Evolutionary conservation across 257 asterid species (phyloP).

Genomic region (Mitragyna speciosa): DNA sequence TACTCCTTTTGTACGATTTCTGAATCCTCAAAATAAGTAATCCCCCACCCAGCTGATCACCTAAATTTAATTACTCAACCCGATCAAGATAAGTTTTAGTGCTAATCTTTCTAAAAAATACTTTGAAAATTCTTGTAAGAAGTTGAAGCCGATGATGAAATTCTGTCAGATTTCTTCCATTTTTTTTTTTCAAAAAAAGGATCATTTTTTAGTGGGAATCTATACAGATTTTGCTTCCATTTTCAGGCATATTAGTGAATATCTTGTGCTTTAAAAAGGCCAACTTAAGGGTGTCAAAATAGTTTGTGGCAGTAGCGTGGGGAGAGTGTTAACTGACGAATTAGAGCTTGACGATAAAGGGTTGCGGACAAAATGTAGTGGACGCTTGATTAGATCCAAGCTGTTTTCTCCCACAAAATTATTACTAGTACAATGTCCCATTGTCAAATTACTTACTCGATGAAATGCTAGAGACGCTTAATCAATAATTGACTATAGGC

Average conservation of each 20-base stretch:
- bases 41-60: neutral
- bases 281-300: constrained; percentile 6
- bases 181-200: neutral
- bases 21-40: constrained; percentile 4
- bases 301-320: neutral
- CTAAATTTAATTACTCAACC: constrained; percentile 9
- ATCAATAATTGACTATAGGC: neutral
- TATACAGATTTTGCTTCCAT: constrained; percentile 38
- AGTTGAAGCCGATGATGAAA: neutral
- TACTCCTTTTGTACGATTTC: constrained; percentile 10
- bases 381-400: constrained; percentile 44
- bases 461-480: neutral
- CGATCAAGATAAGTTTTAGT: neutral
- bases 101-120: neutral
- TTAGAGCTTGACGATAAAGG: constrained; percentile 26
- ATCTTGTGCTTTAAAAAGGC: constrained; percentile 16
- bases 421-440: constrained; percentile 14
- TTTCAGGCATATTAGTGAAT: constrained; percentile 28
- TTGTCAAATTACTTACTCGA: neutral
- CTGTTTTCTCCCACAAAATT: constrained; percentile 29
- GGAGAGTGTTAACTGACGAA: constrained; percentile 26
- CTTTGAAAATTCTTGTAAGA: neutral
- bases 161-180: constrained; percentile 23
- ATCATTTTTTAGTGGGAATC: constrained; percentile 35
- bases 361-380: constrained; percentile 48